phyloP scores from a whole-genome alignment of 192 early-diverging fungal species.

The Entomortierella chlamydospora region DNA sequence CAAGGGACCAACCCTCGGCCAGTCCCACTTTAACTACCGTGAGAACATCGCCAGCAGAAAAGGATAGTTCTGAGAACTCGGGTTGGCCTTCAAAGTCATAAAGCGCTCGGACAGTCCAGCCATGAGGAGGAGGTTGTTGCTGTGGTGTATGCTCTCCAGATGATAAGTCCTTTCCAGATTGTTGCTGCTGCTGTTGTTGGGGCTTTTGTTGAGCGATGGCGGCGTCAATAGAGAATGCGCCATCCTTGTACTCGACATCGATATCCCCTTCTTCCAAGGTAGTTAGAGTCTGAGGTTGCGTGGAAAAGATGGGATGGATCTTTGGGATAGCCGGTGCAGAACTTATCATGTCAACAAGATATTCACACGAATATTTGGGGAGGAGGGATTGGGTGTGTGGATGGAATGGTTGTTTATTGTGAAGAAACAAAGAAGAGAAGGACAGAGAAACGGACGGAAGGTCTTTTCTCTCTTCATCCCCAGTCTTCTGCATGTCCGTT shows the following conservation, averaged over 20 bases:
- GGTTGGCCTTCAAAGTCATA: slow-evolving; percentile 58
- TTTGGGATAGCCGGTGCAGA: slow-evolving; percentile 52
- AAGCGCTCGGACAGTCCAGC: slow-evolving; percentile 55
- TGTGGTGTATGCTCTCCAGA: slow-evolving; percentile 9
- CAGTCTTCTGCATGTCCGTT: not conserved
- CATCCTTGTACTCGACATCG: slow-evolving; percentile 46
- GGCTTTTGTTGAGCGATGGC: slow-evolving; percentile 19
- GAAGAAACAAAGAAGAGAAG: slow-evolving; percentile 2
- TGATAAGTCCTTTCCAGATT: not conserved
- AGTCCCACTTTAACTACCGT: slow-evolving; percentile 51
- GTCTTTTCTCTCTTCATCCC: not conserved
- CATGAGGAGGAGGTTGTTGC: slow-evolving; percentile 42
- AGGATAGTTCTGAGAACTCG: slow-evolving; percentile 53
- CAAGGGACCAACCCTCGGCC: slow-evolving; percentile 59
- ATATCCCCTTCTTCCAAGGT: slow-evolving; percentile 11
- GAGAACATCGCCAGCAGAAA: slow-evolving; percentile 55
- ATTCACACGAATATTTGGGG: slow-evolving; percentile 1
- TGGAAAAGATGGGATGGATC: slow-evolving; percentile 44
- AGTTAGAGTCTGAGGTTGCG: slow-evolving; percentile 20
- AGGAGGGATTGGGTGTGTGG: not conserved
- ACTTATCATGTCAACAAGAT: slow-evolving; percentile 12
- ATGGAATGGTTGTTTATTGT: no score
- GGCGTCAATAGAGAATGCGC: slow-evolving; percentile 29
- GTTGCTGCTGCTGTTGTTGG: slow-evolving; percentile 16
- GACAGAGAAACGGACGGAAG: slow-evolving; percentile 7